Conservation (phyloP, 2,329 filamentous ascomycete genomes). For the Aspergillus novoparasiticus region DNA sequence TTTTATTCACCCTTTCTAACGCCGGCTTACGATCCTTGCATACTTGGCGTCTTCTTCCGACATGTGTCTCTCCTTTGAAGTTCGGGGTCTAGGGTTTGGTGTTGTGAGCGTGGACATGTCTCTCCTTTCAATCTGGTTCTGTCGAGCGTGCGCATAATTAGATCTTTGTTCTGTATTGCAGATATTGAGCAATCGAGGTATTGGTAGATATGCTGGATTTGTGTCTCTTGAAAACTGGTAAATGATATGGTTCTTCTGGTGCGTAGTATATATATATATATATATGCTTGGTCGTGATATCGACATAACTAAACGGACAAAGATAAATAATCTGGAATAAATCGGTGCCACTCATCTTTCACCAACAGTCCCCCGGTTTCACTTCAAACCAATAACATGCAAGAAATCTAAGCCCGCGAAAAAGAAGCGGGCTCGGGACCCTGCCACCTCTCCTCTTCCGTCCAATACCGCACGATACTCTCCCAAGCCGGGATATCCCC, state of each 20-base stretch:
- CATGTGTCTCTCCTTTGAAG: conserved; percentile 9
- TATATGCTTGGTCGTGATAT: background rate
- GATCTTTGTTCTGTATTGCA: background rate
- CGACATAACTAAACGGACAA: background rate
- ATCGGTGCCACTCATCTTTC: background rate
- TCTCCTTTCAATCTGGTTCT: conserved; percentile 1
- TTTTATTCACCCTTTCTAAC: background rate
- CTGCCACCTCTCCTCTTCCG: conserved; percentile 48
- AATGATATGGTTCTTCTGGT: background rate
- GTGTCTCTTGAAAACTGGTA: background rate
- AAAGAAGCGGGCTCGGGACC: background rate
- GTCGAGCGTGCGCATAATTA: conserved; percentile 3
- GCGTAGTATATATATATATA: background rate
- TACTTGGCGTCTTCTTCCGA: conserved; percentile 1
- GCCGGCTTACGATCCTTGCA: conserved; percentile 10
- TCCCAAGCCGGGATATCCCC: conserved; percentile 50
- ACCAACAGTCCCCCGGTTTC: background rate
- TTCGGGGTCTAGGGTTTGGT: background rate
- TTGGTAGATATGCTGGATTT: background rate
- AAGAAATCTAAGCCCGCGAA: background rate
- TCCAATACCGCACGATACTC: conserved; percentile 51
- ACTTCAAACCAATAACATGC: background rate
- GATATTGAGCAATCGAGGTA: background rate
- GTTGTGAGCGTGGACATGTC: conserved; percentile 1
- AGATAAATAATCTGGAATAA: background rate